Conservation (phyloP, 768 basidiomycete species). For the Leucosporidium yakuticum region DNA sequence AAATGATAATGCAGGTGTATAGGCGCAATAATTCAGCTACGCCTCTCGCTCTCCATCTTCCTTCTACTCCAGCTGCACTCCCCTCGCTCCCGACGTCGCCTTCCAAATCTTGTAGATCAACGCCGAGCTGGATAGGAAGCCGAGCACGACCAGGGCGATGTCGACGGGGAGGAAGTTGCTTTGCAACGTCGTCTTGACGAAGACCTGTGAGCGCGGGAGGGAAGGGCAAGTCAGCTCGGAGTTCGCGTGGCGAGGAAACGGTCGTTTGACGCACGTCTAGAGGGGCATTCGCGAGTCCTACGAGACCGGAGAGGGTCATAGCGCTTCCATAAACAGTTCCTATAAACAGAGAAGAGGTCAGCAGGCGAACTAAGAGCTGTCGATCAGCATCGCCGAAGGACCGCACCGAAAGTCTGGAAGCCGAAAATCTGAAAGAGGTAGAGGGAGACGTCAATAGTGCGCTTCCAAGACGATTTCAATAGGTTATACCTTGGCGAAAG, state of each 20-base stretch:
- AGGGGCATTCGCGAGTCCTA: conserved; percentile 43
- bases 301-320: conserved; percentile 43
- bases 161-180: conserved; percentile 43
- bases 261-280: conserved; percentile 37
- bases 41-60: too few species aligned
- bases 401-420: conserved; percentile 41
- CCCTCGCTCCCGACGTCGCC: not conserved
- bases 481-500: conserved; percentile 17
- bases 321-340: conserved; percentile 45
- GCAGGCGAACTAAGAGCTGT: not conserved
- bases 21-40: too few species aligned
- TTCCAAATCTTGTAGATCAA: not conserved
- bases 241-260: too few species aligned
- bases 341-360: not conserved
- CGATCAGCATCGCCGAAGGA: not conserved
- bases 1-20: too few species aligned
- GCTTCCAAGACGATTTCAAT: too few species aligned
- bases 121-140: not conserved
- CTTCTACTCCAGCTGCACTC: not conserved
- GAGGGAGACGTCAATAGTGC: too few species aligned
- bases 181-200: conserved; percentile 41
- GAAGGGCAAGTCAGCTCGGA: too few species aligned
- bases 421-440: conserved; percentile 31
- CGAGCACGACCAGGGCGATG: not conserved
- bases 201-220: too few species aligned